Conservation (phyloP, 768 basidiomycete genomes). For the Boletus bicolor region DNA sequence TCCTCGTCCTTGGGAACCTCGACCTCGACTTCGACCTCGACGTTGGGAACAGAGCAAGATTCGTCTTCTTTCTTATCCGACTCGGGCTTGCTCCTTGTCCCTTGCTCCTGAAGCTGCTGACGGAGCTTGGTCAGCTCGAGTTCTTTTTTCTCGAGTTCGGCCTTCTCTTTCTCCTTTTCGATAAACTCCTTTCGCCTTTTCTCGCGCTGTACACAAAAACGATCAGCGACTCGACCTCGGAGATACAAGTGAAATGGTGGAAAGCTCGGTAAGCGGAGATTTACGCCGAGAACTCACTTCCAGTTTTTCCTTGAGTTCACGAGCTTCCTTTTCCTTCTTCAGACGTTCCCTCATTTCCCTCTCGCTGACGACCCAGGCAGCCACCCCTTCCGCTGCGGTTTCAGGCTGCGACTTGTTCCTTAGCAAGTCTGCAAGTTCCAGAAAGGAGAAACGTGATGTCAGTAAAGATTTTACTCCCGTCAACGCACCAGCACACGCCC, state of each 20-base stretch:
- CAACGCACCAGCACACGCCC: slow-evolving; percentile 23
- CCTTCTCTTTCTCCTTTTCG: slow-evolving; percentile 55
- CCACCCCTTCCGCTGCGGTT: slow-evolving; percentile 62
- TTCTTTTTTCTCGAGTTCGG: slow-evolving; percentile 65
- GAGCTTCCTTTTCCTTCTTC: slow-evolving; percentile 68
- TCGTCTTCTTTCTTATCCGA: slow-evolving; percentile 44
- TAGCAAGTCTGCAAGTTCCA: slow-evolving; percentile 54
- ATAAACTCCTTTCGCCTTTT: slow-evolving; percentile 42
- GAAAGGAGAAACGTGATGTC: slow-evolving; percentile 14
- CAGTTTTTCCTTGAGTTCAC: slow-evolving; percentile 62
- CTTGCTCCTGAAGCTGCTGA: slow-evolving; percentile 50
- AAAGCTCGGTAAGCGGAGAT: slow-evolving; percentile 17
- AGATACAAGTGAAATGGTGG: slow-evolving; percentile 8
- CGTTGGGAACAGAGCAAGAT: slow-evolving; percentile 1
- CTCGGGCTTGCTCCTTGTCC: slow-evolving; percentile 45
- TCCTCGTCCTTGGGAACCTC: slow-evolving; percentile 27
- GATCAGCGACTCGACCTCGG: slow-evolving; percentile 2
- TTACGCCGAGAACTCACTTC: slow-evolving; percentile 47
- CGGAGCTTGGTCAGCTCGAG: slow-evolving; percentile 53
- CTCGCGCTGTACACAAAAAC: slow-evolving; percentile 34
- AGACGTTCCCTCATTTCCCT: slow-evolving; percentile 72
- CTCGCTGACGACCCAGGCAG: slow-evolving; percentile 72
- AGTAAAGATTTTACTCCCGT: slow-evolving; percentile 23
- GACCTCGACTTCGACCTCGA: neutral
- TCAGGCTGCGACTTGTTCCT: slow-evolving; percentile 84